Conservation (phyloP, 768 basidiomycete species). For the Phylloporus arenicola region DNA sequence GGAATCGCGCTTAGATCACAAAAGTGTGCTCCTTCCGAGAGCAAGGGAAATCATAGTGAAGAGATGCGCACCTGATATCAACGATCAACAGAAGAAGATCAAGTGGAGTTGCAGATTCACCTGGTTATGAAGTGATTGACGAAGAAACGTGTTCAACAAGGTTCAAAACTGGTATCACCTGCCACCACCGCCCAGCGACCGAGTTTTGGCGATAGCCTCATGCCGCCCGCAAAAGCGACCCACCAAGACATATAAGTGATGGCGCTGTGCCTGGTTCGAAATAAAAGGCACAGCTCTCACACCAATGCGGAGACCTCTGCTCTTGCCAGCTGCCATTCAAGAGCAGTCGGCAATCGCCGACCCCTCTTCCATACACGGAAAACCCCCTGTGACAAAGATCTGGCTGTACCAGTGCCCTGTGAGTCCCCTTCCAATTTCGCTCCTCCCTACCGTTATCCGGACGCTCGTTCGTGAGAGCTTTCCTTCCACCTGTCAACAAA, state of each 20-base stretch:
- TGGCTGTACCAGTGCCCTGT: slow-evolving; percentile 1
- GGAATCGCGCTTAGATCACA: not conserved
- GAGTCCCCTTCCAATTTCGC: slow-evolving; percentile 13
- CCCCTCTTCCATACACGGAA: slow-evolving; percentile 6
- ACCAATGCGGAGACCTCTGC: not conserved
- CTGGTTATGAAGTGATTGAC: not conserved
- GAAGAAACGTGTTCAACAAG: slow-evolving; percentile 13
- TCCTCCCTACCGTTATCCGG: slow-evolving; percentile 14
- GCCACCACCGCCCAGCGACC: slow-evolving; percentile 14
- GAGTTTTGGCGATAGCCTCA: slow-evolving; percentile 12
- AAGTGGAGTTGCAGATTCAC: not conserved
- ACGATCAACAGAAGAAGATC: slow-evolving; percentile 1
- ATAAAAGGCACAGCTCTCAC: slow-evolving; percentile 10
- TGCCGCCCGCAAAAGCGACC: not conserved
- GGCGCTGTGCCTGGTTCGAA: slow-evolving; percentile 14
- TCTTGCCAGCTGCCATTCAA: not conserved
- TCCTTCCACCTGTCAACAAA: not conserved
- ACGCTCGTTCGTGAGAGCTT: slow-evolving; percentile 1
- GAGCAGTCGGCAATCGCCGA: slow-evolving; percentile 16
- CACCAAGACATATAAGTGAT: slow-evolving; percentile 7
- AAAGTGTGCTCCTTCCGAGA: slow-evolving; percentile 3
- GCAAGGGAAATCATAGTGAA: not conserved
- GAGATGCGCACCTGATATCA: not conserved
- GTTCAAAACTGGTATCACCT: slow-evolving; percentile 10
- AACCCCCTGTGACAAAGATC: slow-evolving; percentile 3